These are phyloP conservation scores for Pichia sporocuriosa DNA, from an alignment of 805 yeast genomes.

Conservation along the genomic window DNA sequence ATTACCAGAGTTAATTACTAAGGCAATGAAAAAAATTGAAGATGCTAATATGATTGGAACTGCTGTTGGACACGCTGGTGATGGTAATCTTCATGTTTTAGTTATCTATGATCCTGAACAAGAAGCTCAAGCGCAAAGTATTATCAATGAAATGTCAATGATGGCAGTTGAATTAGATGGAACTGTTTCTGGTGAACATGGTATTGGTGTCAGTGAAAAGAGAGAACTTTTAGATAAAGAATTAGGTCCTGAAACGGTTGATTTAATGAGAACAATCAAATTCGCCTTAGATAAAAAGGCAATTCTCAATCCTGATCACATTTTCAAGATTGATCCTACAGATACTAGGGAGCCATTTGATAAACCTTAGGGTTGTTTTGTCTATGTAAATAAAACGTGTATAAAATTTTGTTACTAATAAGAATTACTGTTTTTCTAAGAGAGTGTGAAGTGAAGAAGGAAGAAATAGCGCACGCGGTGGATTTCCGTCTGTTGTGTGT, in stretches of 20 bases:
- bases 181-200: conserved; percentile 85
- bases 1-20: conserved; percentile 55
- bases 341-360: conserved; percentile 23
- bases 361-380: neutral
- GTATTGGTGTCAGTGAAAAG: conserved; percentile 70
- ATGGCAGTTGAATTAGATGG: conserved; percentile 68
- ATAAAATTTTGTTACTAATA: neutral
- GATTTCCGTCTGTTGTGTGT: too few relatives aligned
- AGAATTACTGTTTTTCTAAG: too few relatives aligned
- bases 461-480: too few relatives aligned
- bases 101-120: conserved; percentile 52
- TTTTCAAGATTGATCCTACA: conserved; percentile 62
- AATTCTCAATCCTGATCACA: conserved; percentile 72
- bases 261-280: conserved; percentile 67
- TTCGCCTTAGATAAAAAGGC: conserved; percentile 68
- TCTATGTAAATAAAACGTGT: neutral
- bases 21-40: conserved; percentile 53
- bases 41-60: conserved; percentile 47
- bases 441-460: too few relatives aligned
- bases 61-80: conserved; percentile 77
- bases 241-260: conserved; percentile 60
- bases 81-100: conserved; percentile 73
- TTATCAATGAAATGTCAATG: conserved; percentile 56
- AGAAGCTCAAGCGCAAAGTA: conserved; percentile 35
- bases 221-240: conserved; percentile 54